phyloP scores from a whole-genome alignment of 164 flowering plant genomes.

The Litsea cubeba region DNA sequence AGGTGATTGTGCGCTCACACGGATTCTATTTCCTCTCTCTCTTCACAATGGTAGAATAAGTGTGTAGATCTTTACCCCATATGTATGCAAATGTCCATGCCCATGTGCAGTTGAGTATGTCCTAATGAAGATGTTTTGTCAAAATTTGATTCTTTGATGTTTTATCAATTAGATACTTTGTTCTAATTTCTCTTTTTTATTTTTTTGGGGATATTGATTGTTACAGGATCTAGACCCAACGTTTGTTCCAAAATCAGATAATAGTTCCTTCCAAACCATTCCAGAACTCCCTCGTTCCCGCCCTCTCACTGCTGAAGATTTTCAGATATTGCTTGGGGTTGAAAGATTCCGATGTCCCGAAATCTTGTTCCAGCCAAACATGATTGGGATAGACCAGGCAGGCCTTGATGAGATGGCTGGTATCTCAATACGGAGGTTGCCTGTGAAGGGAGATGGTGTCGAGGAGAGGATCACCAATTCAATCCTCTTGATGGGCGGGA shows the following conservation, averaged over 20 bases:
- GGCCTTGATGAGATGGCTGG: constrained; percentile 97
- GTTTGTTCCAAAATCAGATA: constrained; percentile 56
- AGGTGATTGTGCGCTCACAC: no score
- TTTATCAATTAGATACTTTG: no score
- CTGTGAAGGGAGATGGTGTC: constrained; percentile 22
- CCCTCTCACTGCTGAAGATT: constrained; percentile 86
- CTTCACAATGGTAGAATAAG: no score
- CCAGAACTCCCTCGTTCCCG: constrained; percentile 61
- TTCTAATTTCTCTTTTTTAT: not conserved
- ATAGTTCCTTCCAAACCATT: constrained; percentile 31
- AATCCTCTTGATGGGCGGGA: constrained; percentile 83
- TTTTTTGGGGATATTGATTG: not conserved
- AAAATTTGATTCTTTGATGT: no score
- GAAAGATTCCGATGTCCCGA: constrained; percentile 98
- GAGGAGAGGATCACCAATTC: constrained; percentile 65
- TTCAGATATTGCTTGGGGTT: constrained; percentile 71
- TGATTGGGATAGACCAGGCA: constrained; percentile 79
- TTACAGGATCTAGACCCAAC: constrained; percentile 85
- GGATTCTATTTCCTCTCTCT: no score
- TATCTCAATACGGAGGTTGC: constrained; percentile 66
- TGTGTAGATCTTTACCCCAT: no score
- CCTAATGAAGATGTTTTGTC: no score
- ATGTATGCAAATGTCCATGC: no score
- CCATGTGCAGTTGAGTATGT: no score
- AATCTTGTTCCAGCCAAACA: constrained; percentile 74